Evolutionary conservation across 768 basidiomycete species (phyloP).

Genomic region (Gelatoporia subvermispora): DNA sequence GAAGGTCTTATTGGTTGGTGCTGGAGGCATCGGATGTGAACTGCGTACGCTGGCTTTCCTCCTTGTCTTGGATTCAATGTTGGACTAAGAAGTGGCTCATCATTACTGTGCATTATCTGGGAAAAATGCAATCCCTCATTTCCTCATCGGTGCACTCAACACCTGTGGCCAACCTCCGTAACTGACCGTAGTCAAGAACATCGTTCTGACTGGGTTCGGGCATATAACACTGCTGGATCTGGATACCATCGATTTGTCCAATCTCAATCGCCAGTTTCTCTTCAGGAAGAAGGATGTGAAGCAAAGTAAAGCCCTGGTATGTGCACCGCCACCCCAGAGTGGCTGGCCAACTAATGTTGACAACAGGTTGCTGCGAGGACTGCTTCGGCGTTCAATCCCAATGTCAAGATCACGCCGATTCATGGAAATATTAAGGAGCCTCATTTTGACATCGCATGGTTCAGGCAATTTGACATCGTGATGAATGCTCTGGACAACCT

Average conservation of each 20-base stretch:
- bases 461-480: conserved; percentile 84
- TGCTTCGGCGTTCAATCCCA: conserved; percentile 81
- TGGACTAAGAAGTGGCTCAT: not conserved
- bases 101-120: not conserved
- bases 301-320: conserved; percentile 88
- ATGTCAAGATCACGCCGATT: conserved; percentile 81
- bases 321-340: conserved; percentile 15
- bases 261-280: conserved; percentile 94
- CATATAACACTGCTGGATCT: conserved; percentile 91
- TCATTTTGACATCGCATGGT: conserved; percentile 88
- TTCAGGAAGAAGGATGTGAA: conserved; percentile 98
- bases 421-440: conserved; percentile 95
- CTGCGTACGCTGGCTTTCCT: conserved; percentile 51
- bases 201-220: conserved; percentile 89
- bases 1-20: conserved; percentile 85
- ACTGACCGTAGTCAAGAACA: conserved; percentile 74
- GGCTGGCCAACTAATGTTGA: not conserved
- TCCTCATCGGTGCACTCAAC: not conserved
- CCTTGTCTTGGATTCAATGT: not conserved
- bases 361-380: conserved; percentile 76
- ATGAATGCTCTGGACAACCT: conserved; percentile 96
- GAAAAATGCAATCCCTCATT: not conserved
- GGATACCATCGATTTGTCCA: conserved; percentile 97
- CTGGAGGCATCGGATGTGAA: conserved; percentile 97
- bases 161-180: not conserved